Evolutionary conservation across 1,284 basidiomycete species (phyloP), one percentile per base, ranked within the genome.

Genomic region (Papiliotrema laurentii): DNA sequence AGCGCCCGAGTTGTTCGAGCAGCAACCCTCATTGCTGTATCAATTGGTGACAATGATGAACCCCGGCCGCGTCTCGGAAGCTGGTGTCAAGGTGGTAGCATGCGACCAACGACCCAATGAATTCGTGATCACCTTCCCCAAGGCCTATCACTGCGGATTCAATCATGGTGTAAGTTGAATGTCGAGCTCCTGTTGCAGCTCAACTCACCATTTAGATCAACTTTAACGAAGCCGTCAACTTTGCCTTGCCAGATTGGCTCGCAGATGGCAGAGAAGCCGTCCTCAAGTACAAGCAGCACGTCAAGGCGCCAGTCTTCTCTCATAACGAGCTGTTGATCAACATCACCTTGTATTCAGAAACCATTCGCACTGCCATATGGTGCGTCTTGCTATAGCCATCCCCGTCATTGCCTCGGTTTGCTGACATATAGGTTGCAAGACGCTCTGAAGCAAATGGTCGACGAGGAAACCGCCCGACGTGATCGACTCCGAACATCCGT

Each of bases 151-250:
- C 73, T 89, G 91, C 50, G 96, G 94, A 9, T 98, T 98, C 77
- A 97, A 98, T 70, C 94, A 97, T 69, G 93, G 93, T 40, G 88
- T 91, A 75, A 66, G 85, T 78, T 43, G 10, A 9, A 25, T 14
- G 24, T 45, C 42, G n/a, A 35, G 5, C 16, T n/a, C 26, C 9
- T 18, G 13, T 14, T 13, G 7, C 25, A 19, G 13, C 31, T 9
- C 9, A 18, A 10, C 24, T 25, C 18, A 24, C 30, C 14, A 30
- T n/a, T 3, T 64, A 91, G 89, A 79, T 97, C 66, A 98, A 97
- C 74, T 91, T 97, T 77, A 97, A 97, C 71, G 93, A 98, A 77
- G 96, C 96, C 1, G 96, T 99, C 68, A 99, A 99, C 75, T 98
- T 99, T 72, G 94, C 94, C 5, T 78, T 97, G 34, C 90, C 93